phyloP scores from a whole-genome alignment of 805 yeast genomes.

The Zygosaccharomyces gambellarensis region DNA sequence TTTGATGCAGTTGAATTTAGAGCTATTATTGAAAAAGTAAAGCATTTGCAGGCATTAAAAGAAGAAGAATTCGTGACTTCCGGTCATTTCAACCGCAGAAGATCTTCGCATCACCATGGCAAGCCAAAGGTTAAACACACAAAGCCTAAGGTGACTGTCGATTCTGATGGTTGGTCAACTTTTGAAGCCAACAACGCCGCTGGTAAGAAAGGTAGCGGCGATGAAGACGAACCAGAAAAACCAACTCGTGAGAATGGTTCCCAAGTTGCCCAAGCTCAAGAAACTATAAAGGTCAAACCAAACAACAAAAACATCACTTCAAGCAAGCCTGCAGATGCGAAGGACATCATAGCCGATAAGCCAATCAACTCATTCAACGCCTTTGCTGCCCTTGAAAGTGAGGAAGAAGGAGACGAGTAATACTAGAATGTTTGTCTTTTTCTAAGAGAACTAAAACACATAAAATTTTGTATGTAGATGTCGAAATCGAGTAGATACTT shows the following conservation, averaged over 20 bases:
- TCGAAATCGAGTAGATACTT: constrained; percentile 3
- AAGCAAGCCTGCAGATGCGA: constrained; percentile 66
- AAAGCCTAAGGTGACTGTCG: constrained; percentile 48
- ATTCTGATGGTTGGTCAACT: constrained; percentile 83
- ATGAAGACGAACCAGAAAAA: constrained; percentile 42
- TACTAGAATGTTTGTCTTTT: neutral
- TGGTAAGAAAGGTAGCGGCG: constrained; percentile 20
- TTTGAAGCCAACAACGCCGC: constrained; percentile 40
- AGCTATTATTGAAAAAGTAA: constrained; percentile 61
- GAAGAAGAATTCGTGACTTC: constrained; percentile 33
- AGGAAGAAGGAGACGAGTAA: constrained; percentile 46
- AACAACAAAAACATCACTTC: constrained; percentile 71
- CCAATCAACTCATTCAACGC: constrained; percentile 69
- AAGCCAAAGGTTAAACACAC: constrained; percentile 57
- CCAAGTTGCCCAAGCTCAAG: constrained; percentile 36
- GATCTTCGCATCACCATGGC: constrained; percentile 49
- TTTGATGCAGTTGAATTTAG: constrained; percentile 62
- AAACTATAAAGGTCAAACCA: constrained; percentile 56
- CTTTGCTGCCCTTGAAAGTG: constrained; percentile 67
- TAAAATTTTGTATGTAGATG: constrained; percentile 1
- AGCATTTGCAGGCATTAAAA: constrained; percentile 39
- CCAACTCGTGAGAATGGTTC: constrained; percentile 34
- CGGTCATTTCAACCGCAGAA: constrained; percentile 51
- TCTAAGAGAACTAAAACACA: neutral
- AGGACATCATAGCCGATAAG: constrained; percentile 65